A percentile compares a stretch with the other conserved stretches of the same genome.
Conservation (phyloP, 163 green algal genomes). For the Coccomyxa subellipsoidea region DNA sequence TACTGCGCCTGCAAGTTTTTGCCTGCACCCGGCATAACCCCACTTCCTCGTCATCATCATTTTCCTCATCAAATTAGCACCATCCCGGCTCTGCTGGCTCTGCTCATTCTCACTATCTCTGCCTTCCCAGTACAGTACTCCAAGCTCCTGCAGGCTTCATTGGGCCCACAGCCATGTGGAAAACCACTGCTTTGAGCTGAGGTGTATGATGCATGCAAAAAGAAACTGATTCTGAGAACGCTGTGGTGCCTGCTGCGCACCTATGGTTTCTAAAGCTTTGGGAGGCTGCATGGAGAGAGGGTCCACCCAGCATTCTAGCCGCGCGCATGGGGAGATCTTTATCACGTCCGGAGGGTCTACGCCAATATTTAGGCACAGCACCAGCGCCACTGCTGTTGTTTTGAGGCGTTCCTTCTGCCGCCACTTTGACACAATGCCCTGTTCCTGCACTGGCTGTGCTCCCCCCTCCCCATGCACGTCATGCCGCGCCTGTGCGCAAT, state of each 20-base stretch:
- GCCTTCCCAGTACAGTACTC: too few relatives aligned
- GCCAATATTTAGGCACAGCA: slow-evolving; percentile 99
- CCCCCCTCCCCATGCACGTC: slow-evolving; percentile 19
- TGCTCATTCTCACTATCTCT: too few relatives aligned
- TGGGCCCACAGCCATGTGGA: too few relatives aligned
- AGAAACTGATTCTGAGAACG: too few relatives aligned
- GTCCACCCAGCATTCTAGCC: slow-evolving; percentile 94
- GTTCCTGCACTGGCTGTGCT: slow-evolving; percentile 12
- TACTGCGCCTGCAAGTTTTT: slow-evolving; percentile 97
- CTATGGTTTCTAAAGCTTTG: slow-evolving; percentile 95
- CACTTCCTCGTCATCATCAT: too few relatives aligned
- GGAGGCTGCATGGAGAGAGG: slow-evolving; percentile 88
- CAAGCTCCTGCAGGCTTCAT: too few relatives aligned
- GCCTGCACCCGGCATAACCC: slow-evolving; percentile 36
- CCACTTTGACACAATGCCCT: slow-evolving; percentile 55
- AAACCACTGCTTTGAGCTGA: too few relatives aligned
- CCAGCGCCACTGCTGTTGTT: slow-evolving; percentile 87
- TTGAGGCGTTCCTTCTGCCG: slow-evolving; percentile 93
- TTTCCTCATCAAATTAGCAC: too few relatives aligned
- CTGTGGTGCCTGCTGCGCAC: slow-evolving; percentile 35
- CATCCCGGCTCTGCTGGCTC: too few relatives aligned
- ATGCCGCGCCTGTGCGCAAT: slow-evolving; percentile 18
- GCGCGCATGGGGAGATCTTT: slow-evolving; percentile 95
- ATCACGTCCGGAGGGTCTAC: slow-evolving; percentile 98
- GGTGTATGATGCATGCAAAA: too few relatives aligned